Base-by-base conservation (phyloP, 441 rosid species). In the Gossypium davidsonii region DNA sequence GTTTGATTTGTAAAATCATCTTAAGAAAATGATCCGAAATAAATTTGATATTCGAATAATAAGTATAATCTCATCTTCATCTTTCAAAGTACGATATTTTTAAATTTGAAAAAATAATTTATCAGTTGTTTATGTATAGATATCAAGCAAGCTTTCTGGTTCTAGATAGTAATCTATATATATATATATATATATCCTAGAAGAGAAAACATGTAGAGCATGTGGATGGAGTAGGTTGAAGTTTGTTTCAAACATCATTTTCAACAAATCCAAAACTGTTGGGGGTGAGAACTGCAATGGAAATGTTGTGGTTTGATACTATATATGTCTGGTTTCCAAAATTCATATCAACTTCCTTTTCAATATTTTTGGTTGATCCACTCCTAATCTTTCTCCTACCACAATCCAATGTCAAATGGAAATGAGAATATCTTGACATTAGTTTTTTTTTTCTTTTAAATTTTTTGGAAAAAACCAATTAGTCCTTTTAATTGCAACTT, bases 201-300 rank as follows among this genome's bases (percentile, higher is more conserved):
- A 31, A n/a, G 58, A 9, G 71, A 25, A 25, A 48, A 49, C 34
- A 11, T 65, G 64, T 59, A 46, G 20, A 1, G 10, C 2, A 2
- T 62, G 42, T 67, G 58, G 51, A 67, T 49, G n/a, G n/a, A 49
- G 42, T 49, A 67, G 71, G 71, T 67, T 49, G 6, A 49, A 25
- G 58, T 49, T 26, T 67, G 46, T 26, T 67, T 67, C 46, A 15
- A 67, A 67, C 25, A 26, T 67, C 23, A 67, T 15, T 51, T 6
- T 67, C 71, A 14, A 23, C 21, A n/a, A n/a, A 26, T 26, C n/a
- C 25, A 9, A 8, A 26, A 9, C 11, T 37, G 65, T 28, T 60
- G 21, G 65, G 39, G 8, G 39, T 26, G 20, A 28, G 20, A 28
- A 28, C 12, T 11, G 34, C 21, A 37, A 67, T 6, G 56, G 14